Base-by-base conservation (phyloP, 768 basidiomycete species). In the Russula brevipes region DNA sequence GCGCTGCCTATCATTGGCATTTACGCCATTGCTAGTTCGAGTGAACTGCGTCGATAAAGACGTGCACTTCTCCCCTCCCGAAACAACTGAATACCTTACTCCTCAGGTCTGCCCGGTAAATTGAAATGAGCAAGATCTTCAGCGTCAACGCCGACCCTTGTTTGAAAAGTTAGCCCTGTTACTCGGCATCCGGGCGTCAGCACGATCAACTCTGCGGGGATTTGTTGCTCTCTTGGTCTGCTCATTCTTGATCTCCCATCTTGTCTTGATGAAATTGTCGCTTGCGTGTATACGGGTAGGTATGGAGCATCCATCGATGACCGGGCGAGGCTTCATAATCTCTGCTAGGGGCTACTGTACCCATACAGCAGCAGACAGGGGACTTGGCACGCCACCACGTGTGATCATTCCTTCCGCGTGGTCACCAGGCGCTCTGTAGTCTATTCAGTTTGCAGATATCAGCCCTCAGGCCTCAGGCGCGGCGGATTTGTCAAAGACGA, bases 271-370 rank as follows among this genome's bases (percentile, higher is more conserved):
- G 30, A 47, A 53, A 35, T 46, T n/a, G 53, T 38, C 46, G 39
- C 47, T 49, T 30, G 19, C 24, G 35, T 51, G 33, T 33, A 56
- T 42, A 51, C 51, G 47, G 50, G 50, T 45, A 47, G 50, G 50
- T 45, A 47, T 47, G 44, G 35, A 39, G 41, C 30, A n/a, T n/a
- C n/a, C 30, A 35, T 51, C 45, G 19, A 59, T 49, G 31, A 42
- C 31, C 58, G 24, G 31, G 33, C n/a, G 16, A 33, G 42, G 31
- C 31, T 47, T 55, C 58, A 10, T 38, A 6, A 33, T n/a, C 33
- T 59, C 41, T 50, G 30, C 57, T 51, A 64, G 63, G 57, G 58
- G 58, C 44, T 59, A 44, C 38, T n/a, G n/a, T n/a, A n/a, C n/a
- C n/a, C 11, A 14, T 8, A 39, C 8, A 36, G 58, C 58, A 64